Conservation (phyloP, 768 basidiomycete genomes). For the Hysterangium stoloniferum region DNA sequence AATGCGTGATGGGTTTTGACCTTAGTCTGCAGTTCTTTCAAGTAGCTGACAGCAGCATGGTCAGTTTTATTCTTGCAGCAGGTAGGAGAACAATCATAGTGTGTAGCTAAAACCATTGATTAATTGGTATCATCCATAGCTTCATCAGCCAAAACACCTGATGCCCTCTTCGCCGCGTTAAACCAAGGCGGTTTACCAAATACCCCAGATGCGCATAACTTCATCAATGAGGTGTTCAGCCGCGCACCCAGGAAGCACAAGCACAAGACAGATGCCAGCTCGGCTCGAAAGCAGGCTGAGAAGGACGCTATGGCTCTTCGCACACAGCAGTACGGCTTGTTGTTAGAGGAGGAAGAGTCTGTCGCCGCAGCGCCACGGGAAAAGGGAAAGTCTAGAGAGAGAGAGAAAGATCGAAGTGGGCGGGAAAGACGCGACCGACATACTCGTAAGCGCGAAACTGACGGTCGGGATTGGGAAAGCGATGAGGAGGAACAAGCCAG, state of each 20-base stretch:
- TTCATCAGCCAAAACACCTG: constrained; percentile 75
- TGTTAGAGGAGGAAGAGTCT: constrained; percentile 72
- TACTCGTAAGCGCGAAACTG: constrained; percentile 73
- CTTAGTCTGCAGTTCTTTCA: constrained; percentile 59
- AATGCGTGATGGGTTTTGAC: background rate
- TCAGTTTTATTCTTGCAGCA: constrained; percentile 83
- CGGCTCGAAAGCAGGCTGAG: constrained; percentile 58
- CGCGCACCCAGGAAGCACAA: constrained; percentile 76
- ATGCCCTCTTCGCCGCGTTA: constrained; percentile 69
- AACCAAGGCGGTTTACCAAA: constrained; percentile 73
- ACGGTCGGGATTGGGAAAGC: constrained; percentile 82
- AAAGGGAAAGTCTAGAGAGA: constrained; percentile 27
- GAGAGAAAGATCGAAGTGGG: constrained; percentile 28
- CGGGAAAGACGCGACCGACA: constrained; percentile 41
- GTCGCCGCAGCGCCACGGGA: constrained; percentile 28
- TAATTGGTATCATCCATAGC: constrained; percentile 34
- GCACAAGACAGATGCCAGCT: constrained; percentile 42
- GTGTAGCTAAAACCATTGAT: background rate
- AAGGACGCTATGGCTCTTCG: constrained; percentile 63
- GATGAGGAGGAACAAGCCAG: constrained; percentile 71
- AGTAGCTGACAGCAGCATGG: constrained; percentile 73
- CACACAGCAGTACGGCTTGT: constrained; percentile 68
- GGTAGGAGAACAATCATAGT: constrained; percentile 36
- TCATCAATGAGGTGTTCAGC: constrained; percentile 68
- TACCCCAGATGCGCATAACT: constrained; percentile 70